Conservation (phyloP, 1,139 yeast genomes). For the Debaryomyces nepalensis region DNA sequence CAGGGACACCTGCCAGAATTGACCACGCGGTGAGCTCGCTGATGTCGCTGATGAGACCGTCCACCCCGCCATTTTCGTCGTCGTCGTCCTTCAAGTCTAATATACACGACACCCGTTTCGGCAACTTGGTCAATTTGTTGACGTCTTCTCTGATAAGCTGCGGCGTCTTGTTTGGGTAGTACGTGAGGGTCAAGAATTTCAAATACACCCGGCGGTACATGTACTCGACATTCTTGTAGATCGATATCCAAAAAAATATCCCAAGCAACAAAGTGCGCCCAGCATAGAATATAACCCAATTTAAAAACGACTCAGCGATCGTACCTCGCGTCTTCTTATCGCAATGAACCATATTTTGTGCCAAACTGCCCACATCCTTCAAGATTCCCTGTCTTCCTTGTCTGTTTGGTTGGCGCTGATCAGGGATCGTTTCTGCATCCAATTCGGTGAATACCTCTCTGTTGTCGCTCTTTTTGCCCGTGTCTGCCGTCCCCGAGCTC, state of each 20-base stretch:
- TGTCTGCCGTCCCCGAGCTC: not conserved
- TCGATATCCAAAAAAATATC: constrained; percentile 59
- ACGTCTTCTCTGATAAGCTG: constrained; percentile 87
- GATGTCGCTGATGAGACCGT: constrained; percentile 76
- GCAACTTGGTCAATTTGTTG: constrained; percentile 70
- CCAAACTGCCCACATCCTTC: constrained; percentile 5
- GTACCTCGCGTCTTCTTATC: not conserved
- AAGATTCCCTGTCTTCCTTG: constrained; percentile 2
- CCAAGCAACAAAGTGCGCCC: constrained; percentile 48
- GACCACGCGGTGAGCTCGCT: constrained; percentile 88
- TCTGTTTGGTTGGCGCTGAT: constrained; percentile 3
- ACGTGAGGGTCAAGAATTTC: constrained; percentile 64
- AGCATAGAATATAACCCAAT: constrained; percentile 19
- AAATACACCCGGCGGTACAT: constrained; percentile 59
- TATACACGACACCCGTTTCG: constrained; percentile 74
- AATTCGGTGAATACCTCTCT: not conserved
- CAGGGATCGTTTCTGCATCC: not conserved
- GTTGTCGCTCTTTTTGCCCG: not conserved
- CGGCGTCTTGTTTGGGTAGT: constrained; percentile 84
- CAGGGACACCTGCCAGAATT: constrained; percentile 77
- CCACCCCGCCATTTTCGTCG: constrained; percentile 87
- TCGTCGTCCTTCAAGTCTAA: constrained; percentile 72
- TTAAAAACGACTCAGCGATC: not conserved
- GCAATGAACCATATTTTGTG: constrained; percentile 3
- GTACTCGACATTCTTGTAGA: constrained; percentile 56